phyloP scores from a whole-genome alignment of 345 rosid genomes.

The Rhodamnia rubescens region DNA sequence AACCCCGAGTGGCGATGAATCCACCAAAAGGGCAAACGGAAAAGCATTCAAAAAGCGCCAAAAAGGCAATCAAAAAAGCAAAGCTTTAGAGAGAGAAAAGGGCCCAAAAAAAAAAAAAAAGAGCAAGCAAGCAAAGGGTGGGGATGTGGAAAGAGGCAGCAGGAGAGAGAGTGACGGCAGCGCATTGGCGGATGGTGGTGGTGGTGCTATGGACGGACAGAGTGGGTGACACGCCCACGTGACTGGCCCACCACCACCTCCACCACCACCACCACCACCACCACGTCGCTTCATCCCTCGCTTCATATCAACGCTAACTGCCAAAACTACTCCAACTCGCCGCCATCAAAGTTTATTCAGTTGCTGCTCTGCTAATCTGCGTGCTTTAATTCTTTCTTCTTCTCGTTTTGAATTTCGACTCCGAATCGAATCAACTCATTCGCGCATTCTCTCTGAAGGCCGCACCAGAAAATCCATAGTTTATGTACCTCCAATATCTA shows the following conservation, averaged over 20 bases:
- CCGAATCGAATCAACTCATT: background rate
- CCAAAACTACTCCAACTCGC: conserved; percentile 41
- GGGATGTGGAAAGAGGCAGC: background rate
- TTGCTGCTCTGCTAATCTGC: background rate
- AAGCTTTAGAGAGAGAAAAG: background rate
- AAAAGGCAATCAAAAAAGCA: conserved; percentile 2
- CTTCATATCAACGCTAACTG: conserved; percentile 91
- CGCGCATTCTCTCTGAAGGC: background rate
- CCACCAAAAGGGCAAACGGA: background rate
- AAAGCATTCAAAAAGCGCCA: conserved; percentile 3
- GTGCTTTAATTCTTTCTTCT: background rate
- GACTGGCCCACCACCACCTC: conserved; percentile 61
- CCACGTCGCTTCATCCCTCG: conserved; percentile 48
- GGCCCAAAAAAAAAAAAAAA: background rate
- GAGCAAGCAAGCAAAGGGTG: background rate
- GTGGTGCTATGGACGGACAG: conserved; percentile 2
- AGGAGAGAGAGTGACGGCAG: background rate
- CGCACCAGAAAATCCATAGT: background rate
- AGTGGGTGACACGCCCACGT: conserved; percentile 73
- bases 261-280: conserved; percentile 2
- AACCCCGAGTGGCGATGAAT: background rate
- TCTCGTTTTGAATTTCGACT: background rate
- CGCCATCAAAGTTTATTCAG: background rate
- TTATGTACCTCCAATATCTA: no score
- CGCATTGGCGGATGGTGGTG: background rate